A percentile compares a stretch with the other conserved stretches of the same genome.
These are phyloP conservation scores for Ustilago vetiveriae DNA, from an alignment of 1,284 basidiomycete species.

Conservation along the genomic window DNA sequence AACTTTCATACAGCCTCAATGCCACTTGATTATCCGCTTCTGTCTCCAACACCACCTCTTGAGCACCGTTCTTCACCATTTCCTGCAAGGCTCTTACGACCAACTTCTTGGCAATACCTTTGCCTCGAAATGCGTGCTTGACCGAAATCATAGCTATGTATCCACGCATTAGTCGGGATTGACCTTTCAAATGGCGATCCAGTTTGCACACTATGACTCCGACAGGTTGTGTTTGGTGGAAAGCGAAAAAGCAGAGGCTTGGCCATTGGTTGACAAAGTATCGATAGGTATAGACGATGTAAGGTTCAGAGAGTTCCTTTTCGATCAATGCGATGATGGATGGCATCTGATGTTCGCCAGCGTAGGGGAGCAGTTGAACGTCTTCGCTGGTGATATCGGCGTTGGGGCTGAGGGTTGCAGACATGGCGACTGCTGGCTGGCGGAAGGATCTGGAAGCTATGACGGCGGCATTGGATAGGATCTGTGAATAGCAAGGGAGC, in stretches of 20 bases:
- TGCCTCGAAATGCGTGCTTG: slow-evolving; percentile 56
- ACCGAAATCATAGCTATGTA: slow-evolving; percentile 92
- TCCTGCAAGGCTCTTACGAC: slow-evolving; percentile 76
- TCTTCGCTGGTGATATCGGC: slow-evolving; percentile 70
- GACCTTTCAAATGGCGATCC: slow-evolving; percentile 75
- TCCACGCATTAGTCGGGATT: slow-evolving; percentile 77
- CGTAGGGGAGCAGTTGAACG: slow-evolving; percentile 80
- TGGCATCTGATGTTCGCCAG: slow-evolving; percentile 72
- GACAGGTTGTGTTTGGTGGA: slow-evolving; percentile 1
- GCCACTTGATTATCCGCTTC: slow-evolving; percentile 92
- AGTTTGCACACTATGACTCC: slow-evolving; percentile 97
- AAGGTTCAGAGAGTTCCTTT: slow-evolving; percentile 80
- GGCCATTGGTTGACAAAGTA: slow-evolving; percentile 86
- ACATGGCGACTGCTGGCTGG: neutral
- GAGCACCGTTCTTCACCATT: slow-evolving; percentile 81
- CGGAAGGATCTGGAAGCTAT: too few relatives aligned
- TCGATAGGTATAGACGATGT: slow-evolving; percentile 86
- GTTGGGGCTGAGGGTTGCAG: too few relatives aligned
- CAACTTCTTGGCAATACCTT: slow-evolving; percentile 70
- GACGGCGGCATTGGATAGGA: too few relatives aligned
- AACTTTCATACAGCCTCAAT: slow-evolving; percentile 84
- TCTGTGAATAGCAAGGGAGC: too few relatives aligned
- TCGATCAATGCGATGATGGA: slow-evolving; percentile 63
- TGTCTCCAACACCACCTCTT: slow-evolving; percentile 94
- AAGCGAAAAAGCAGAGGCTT: slow-evolving; percentile 83